Conservation (phyloP, 768 basidiomycete genomes). For the Leccinum arenicola region DNA sequence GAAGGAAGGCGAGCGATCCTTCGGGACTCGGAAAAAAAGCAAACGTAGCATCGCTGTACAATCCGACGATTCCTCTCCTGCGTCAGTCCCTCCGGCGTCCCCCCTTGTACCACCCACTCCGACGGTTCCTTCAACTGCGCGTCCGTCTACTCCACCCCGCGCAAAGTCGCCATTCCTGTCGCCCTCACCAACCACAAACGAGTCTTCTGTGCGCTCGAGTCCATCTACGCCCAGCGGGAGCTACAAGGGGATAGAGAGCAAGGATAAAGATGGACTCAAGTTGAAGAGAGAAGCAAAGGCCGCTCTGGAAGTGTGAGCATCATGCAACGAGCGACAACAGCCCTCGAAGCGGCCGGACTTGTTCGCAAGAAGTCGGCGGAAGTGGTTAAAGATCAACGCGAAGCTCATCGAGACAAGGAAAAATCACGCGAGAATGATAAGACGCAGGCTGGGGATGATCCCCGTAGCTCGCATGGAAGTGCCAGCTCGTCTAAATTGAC, state of each 20-base stretch:
- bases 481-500: conserved; percentile 56
- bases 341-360: conserved; percentile 79
- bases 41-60: conserved; percentile 40
- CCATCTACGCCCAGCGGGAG: conserved; percentile 70
- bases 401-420: conserved; percentile 42
- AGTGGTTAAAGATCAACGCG: conserved; percentile 62
- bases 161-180: conserved; percentile 53
- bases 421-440: conserved; percentile 44
- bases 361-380: conserved; percentile 82
- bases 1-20: conserved; percentile 21
- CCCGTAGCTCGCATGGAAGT: conserved; percentile 64
- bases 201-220: conserved; percentile 52
- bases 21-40: conserved; percentile 22
- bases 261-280: conserved; percentile 48
- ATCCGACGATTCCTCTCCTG: conserved; percentile 37
- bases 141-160: conserved; percentile 51
- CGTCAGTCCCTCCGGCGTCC: conserved; percentile 53
- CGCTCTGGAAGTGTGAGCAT: conserved; percentile 92
- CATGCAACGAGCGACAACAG: conserved; percentile 93
- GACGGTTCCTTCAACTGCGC: conserved; percentile 40
- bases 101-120: conserved; percentile 79
- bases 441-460: conserved; percentile 47
- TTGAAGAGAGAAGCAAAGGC: conserved; percentile 55
- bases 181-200: conserved; percentile 51
- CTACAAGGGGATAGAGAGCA: conserved; percentile 44